Base-by-base conservation (phyloP, 305 asterid species). In the Fraxinus angustifolia region DNA sequence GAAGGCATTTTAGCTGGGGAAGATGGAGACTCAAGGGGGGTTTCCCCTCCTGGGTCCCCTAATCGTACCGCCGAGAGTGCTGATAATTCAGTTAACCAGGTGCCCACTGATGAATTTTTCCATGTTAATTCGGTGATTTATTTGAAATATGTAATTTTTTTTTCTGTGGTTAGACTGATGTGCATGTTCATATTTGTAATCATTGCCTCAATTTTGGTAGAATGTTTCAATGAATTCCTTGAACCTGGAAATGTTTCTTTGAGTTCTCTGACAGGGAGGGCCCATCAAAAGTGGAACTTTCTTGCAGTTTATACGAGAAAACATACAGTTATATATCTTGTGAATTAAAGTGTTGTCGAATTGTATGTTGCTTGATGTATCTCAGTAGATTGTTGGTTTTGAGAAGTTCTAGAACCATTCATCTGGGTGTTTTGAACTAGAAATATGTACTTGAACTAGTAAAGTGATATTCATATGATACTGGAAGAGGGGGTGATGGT, bases 61-160 rank as follows among this genome's bases (percentile, higher is more conserved):
- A 17, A 19, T 81, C 88, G 45, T 58, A 79, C 81, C 45, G 89
- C 84, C 88, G 89, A 81, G 83, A 76, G 80, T 77, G 83, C 76
- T 58, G 90, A 77, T 53, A 89, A 86, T 86, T 83, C 93, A 80
- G 90, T 85, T 87, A 84, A 84, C 84, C 88, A 89, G 96, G 93
- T 91, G 56, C 2, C 58, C 28, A 76, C 17, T 33, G 48, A 31
- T 31, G 1, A 71, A 0, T 5, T 3, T 28, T 33, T 71, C 26
- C 45, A 33, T 31, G 75, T 70, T 19, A 70, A 31, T 31, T 12
- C 42, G 36, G 75, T 70, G 23, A 31, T 82, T 17, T 78, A 71
- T 85, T 28, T 60, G 82, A 81, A 10, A 40, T 19, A 71, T 3
- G 31, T 82, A 23, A 6, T 0, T 65, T 60, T 53, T 34, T 16